phyloP scores from a whole-genome alignment of 164 flowering plant species.

The Piper longum region DNA sequence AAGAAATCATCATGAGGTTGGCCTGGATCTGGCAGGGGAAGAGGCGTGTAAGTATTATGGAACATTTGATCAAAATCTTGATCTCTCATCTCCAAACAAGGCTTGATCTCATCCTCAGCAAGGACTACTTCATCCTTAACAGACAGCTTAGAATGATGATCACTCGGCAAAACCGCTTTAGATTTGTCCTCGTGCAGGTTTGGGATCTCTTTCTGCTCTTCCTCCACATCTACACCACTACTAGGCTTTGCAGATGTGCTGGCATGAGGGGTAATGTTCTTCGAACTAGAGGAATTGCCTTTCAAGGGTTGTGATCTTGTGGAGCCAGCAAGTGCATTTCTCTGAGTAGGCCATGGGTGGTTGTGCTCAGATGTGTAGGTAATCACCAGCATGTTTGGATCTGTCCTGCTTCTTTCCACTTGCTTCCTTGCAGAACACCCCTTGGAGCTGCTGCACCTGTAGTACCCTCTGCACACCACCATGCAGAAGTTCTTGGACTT shows the following conservation, averaged over 20 bases:
- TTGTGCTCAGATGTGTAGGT: constrained; percentile 94
- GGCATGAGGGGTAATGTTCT: constrained; percentile 17
- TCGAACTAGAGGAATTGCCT: constrained; percentile 7
- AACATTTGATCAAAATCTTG: constrained; percentile 13
- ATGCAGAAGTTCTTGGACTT: too few species aligned
- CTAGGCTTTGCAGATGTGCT: constrained; percentile 7
- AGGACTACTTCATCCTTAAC: constrained; percentile 1
- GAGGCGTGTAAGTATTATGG: constrained; percentile 18
- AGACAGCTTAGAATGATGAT: constrained; percentile 33
- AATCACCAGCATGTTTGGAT: constrained; percentile 85
- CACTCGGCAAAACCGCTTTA: constrained; percentile 2
- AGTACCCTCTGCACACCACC: constrained; percentile 50
- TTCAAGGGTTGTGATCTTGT: constrained; percentile 53
- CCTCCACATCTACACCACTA: constrained; percentile 14
- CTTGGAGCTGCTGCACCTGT: constrained; percentile 89
- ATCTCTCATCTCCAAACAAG: constrained; percentile 11
- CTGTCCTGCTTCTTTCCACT: constrained; percentile 78
- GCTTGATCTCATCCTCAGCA: constrained; percentile 10
- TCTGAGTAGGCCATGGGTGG: constrained; percentile 94
- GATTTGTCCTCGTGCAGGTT: constrained; percentile 2
- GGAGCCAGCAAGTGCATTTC: constrained; percentile 87
- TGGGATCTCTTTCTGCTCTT: constrained; percentile 24
- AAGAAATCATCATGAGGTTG: constrained; percentile 39
- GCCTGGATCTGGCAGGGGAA: constrained; percentile 16
- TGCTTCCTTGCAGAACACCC: constrained; percentile 92